Percentiles rank a stretch among this genome's conserved stretches.
phyloP scores from a whole-genome alignment of 805 yeast genomes.

The Spathaspora boniae region DNA sequence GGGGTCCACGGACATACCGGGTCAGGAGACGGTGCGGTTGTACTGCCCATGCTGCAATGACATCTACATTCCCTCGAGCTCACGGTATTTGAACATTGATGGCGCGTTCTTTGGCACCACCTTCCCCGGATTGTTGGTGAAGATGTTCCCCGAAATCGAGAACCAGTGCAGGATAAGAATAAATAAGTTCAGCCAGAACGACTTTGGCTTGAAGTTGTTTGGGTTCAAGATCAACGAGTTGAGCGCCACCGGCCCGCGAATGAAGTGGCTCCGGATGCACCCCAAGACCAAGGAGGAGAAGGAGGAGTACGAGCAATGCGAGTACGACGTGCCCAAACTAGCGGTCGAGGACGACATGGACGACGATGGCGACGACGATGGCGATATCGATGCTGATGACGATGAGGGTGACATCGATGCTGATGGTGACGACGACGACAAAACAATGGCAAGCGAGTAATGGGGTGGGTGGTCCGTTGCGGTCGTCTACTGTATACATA shows the following conservation, averaged over 20 bases:
- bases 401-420: constrained; percentile 22
- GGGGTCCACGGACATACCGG: constrained; percentile 87
- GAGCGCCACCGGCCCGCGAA: constrained; percentile 84
- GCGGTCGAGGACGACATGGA: constrained; percentile 24
- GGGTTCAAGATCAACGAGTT: constrained; percentile 80
- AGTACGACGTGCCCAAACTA: constrained; percentile 49
- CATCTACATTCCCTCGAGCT: constrained; percentile 79
- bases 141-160: constrained; percentile 88
- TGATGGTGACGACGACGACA: constrained; percentile 33
- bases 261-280: constrained; percentile 86
- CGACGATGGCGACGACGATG: constrained; percentile 28
- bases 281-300: constrained; percentile 64
- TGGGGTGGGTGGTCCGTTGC: neutral
- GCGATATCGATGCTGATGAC: constrained; percentile 12
- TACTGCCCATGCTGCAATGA: constrained; percentile 96
- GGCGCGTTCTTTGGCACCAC: constrained; percentile 98
- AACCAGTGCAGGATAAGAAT: constrained; percentile 62
- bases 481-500: neutral
- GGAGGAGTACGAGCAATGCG: constrained; percentile 62
- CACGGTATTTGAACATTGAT: constrained; percentile 84
- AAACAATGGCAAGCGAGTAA: constrained; percentile 43
- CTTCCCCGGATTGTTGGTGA: constrained; percentile 88
- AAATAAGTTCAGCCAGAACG: constrained; percentile 45
- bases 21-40: constrained; percentile 85
- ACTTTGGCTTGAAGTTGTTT: constrained; percentile 71